A percentile compares a stretch with the other conserved stretches of the same genome.
Conservation (phyloP, 1,284 basidiomycete species). For the Mycosarcoma maydis region DNA sequence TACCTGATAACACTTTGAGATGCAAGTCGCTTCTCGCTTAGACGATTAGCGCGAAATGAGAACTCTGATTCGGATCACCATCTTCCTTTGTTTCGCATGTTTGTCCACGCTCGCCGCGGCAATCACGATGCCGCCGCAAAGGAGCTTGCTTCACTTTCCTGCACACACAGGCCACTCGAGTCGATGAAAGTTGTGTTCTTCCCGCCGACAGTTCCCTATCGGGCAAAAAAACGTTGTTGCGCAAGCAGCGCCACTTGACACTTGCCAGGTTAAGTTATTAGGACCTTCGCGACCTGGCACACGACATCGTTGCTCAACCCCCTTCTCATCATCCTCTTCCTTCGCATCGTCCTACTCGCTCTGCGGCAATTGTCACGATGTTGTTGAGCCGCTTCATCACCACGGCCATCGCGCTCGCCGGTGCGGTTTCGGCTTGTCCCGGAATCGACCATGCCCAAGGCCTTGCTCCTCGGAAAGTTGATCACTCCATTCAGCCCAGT, state of each 20-base stretch:
- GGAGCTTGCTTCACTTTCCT: too few relatives aligned
- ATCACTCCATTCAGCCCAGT: slow-evolving; percentile 14
- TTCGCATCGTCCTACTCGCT: neutral
- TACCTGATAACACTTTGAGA: slow-evolving; percentile 8
- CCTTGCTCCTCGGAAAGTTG: slow-evolving; percentile 16
- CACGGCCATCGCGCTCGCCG: slow-evolving; percentile 7
- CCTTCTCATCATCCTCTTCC: neutral
- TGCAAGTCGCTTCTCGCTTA: slow-evolving; percentile 21
- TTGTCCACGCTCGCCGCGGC: neutral
- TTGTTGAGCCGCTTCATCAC: slow-evolving; percentile 8
- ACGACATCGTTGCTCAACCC: slow-evolving; percentile 10
- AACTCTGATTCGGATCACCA: slow-evolving; percentile 14
- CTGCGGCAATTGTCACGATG: slow-evolving; percentile 1
- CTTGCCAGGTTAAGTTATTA: neutral
- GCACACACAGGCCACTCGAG: neutral
- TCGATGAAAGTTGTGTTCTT: neutral
- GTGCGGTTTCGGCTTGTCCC: slow-evolving; percentile 17
- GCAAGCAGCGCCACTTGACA: too few relatives aligned
- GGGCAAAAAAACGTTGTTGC: neutral
- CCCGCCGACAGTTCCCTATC: neutral
- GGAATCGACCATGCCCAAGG: slow-evolving; percentile 41
- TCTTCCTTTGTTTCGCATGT: slow-evolving; percentile 6
- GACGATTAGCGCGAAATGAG: neutral
- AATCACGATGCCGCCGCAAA: neutral
- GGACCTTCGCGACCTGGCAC: neutral